phyloP scores from a whole-genome alignment of 2,329 filamentous ascomycete genomes.

The Cryoendolithus antarcticus region DNA sequence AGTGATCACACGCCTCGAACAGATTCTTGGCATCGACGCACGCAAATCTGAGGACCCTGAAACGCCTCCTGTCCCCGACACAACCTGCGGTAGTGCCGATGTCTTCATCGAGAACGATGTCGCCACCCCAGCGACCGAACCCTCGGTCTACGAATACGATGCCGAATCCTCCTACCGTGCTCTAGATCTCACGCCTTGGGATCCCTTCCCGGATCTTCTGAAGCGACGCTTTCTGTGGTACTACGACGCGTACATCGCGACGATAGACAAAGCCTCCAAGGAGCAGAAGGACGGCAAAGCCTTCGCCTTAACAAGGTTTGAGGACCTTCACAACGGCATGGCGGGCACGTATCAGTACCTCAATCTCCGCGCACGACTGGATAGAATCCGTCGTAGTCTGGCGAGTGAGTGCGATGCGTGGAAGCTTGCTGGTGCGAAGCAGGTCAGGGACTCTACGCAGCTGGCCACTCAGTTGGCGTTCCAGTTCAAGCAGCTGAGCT shows the following conservation, averaged over 20 bases:
- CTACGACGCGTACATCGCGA: constrained; percentile 69
- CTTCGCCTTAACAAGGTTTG: constrained; percentile 83
- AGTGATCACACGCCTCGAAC: constrained; percentile 74
- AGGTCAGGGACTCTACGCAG: constrained; percentile 54
- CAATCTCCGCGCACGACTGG: constrained; percentile 57
- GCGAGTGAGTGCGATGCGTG: constrained; percentile 60
- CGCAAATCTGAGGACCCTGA: constrained; percentile 7
- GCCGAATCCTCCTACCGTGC: constrained; percentile 19
- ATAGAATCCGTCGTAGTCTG: constrained; percentile 55
- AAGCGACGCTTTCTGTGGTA: constrained; percentile 95
- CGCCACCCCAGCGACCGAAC: constrained; percentile 9
- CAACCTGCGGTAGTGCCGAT: not conserved
- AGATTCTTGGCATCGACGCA: constrained; percentile 54
- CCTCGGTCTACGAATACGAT: constrained; percentile 28
- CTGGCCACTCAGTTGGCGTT: constrained; percentile 72
- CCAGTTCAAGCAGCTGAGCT: constrained; percentile 71
- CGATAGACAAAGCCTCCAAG: constrained; percentile 51
- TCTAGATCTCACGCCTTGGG: constrained; percentile 44
- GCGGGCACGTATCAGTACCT: constrained; percentile 73
- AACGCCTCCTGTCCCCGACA: not conserved
- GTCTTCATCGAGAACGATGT: constrained; percentile 6
- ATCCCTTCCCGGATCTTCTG: constrained; percentile 80
- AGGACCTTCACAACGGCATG: constrained; percentile 67
- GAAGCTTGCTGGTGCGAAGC: constrained; percentile 54
- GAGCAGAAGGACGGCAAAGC: constrained; percentile 50